Percentiles rank a stretch among this genome's conserved stretches.
Conservation (phyloP, 2,329 filamentous ascomycete genomes). For the Teratosphaeriaceae sp. region DNA sequence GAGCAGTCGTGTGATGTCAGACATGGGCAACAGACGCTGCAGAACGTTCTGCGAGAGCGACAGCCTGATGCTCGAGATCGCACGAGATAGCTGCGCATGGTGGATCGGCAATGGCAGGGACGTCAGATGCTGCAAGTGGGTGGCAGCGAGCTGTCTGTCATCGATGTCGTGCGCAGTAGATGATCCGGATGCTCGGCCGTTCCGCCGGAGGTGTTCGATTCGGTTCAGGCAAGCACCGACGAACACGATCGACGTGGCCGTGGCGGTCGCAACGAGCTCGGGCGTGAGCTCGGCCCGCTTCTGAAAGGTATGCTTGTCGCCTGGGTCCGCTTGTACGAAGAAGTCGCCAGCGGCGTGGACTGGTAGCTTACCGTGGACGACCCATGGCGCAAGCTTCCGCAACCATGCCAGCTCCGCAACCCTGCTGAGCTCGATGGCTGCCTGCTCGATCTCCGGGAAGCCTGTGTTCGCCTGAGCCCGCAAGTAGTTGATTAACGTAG, state of each 20-base stretch:
- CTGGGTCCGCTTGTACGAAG: conserved; percentile 51
- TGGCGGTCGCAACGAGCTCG: conserved; percentile 66
- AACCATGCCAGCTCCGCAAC: conserved; percentile 87
- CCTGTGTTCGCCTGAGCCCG: conserved; percentile 76
- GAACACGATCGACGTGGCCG: conserved; percentile 79
- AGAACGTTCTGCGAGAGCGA: conserved; percentile 79
- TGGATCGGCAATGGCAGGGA: conserved; percentile 68
- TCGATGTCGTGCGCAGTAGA: conserved; percentile 7
- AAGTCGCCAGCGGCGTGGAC: conserved; percentile 76
- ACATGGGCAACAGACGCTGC: conserved; percentile 71
- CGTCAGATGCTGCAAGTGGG: conserved; percentile 64
- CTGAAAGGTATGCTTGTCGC: conserved; percentile 45
- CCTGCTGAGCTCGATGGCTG: conserved; percentile 64
- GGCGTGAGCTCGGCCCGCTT: conserved; percentile 60
- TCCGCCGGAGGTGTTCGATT: conserved; percentile 39
- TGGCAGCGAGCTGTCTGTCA: conserved; percentile 56
- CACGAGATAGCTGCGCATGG: conserved; percentile 59
- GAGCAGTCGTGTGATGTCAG: conserved; percentile 69
- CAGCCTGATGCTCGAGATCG: conserved; percentile 68
- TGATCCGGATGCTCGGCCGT: not conserved
- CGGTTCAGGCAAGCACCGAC: conserved; percentile 86
- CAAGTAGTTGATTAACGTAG: conserved; percentile 69
- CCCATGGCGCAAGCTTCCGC: conserved; percentile 82
- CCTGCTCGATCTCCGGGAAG: conserved; percentile 76
- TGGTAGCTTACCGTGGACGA: conserved; percentile 80